phyloP scores from a whole-genome alignment of 1,139 yeast genomes.

The Candida buenavistaensis region DNA sequence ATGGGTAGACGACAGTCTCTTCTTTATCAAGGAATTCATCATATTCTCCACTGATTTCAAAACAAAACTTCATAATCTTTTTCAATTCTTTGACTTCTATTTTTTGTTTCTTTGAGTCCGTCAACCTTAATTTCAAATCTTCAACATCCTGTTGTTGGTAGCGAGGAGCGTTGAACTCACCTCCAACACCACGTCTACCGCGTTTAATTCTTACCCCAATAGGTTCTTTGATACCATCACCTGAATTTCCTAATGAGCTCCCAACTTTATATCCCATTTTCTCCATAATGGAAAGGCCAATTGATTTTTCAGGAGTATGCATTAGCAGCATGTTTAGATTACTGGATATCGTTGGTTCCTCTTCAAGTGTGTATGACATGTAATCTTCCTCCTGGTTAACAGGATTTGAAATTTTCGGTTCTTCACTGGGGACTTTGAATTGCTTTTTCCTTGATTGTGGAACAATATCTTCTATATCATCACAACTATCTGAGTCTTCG shows the following conservation, averaged over 20 bases:
- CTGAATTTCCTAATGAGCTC: conserved; percentile 35
- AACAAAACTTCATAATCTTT: conserved; percentile 25
- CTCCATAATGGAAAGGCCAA: conserved; percentile 53
- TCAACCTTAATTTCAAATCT: conserved; percentile 3
- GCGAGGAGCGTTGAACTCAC: conserved; percentile 1
- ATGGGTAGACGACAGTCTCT: conserved; percentile 15
- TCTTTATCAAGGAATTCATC: conserved; percentile 14
- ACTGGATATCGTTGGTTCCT: neutral
- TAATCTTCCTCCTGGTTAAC: conserved; percentile 5
- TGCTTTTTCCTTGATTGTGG: conserved; percentile 7
- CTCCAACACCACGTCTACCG: conserved; percentile 14
- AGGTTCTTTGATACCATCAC: conserved; percentile 22
- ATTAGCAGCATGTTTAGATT: conserved; percentile 15
- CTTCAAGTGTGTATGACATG: conserved; percentile 1
- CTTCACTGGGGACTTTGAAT: conserved; percentile 9
- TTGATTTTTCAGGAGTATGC: conserved; percentile 20
- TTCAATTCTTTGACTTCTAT: conserved; percentile 5
- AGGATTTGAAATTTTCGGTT: neutral
- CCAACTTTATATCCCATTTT: conserved; percentile 58
- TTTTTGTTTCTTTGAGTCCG: neutral
- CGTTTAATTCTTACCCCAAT: conserved; percentile 12
- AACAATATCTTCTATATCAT: conserved; percentile 1
- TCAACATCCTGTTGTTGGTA: conserved; percentile 3
- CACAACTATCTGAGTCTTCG: conserved; percentile 6
- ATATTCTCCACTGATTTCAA: conserved; percentile 28